Evolutionary conservation across 345 rosid species (phyloP), one percentile per base, ranked within the genome.

Genomic region (Salix udensis): DNA sequence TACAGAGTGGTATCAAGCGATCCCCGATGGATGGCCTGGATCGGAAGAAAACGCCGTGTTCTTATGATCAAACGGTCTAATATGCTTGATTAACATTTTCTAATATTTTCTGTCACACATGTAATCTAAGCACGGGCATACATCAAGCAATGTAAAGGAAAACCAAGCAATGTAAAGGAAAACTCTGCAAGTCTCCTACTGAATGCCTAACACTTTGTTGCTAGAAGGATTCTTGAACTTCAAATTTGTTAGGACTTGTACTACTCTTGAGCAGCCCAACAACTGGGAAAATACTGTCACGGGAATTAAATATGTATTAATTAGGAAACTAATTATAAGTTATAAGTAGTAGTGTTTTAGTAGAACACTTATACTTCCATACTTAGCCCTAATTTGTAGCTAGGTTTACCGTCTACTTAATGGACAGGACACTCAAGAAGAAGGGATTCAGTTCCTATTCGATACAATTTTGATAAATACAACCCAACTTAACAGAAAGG

Each of bases 41-140:
- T 93, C 0, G 98, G 99, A 15, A 85, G 87, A 80, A 89, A 86
- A 79, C 88, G 93, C 2, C 91, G 97, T 0, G 82, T 93, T 78
- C 86, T 93, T 58, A 88, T 91, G 97, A 83, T 89, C 74, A 93
- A 91, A 87, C 71, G 73, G 61, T 53, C 66, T 6, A 13, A 68
- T 78, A 44, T 58, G 13, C 39, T 10, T 19, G 40, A n/a, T 30
- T 72, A 18, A 50, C 75, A 36, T 5, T 8, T 7, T 40, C 28
- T 5, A 46, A 26, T 15, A 14, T 64, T 65, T 42, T 73, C 60
- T 19, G 40, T 73, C 53, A 16, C 21, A 40, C 2, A 60, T 73
- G 55, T 60, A 62, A 52, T 67, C 37, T 42, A 10, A 5, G 39
- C 58, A 39, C 13, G 12, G 39, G 24, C 31, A 24, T 68, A 13